Evolutionary conservation across 148 eudicot genomes (phyloP).

Genomic region (Chenopodium formosanum): DNA sequence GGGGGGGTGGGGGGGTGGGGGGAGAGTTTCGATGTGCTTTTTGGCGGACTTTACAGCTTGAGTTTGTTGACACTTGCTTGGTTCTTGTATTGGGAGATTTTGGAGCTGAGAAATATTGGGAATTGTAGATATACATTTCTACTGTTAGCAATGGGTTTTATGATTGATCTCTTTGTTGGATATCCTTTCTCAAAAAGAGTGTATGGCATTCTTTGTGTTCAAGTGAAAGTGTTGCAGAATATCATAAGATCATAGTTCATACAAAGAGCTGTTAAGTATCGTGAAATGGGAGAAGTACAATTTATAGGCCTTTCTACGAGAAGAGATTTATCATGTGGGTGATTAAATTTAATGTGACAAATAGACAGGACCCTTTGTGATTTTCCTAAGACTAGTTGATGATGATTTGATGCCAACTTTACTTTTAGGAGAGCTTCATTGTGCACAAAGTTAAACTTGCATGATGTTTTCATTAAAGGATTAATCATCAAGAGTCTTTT

Average conservation of each 20-base stretch:
- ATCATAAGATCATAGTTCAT: background rate
- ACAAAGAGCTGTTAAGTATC: too few relatives aligned
- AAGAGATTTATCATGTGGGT: background rate
- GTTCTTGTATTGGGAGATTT: background rate
- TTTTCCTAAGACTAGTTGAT: background rate
- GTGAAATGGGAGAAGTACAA: background rate
- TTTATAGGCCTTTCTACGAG: background rate
- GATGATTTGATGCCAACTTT: background rate
- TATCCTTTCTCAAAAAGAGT: background rate
- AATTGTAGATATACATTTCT: background rate
- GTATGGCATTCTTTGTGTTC: background rate
- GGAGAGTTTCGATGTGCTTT: background rate
- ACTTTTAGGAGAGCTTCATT: background rate
- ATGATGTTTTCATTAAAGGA: background rate
- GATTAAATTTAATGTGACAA: background rate
- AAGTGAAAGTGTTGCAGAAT: background rate
- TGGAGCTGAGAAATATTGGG: too few relatives aligned
- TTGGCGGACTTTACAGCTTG: background rate
- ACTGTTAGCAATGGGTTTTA: background rate
- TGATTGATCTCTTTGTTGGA: background rate
- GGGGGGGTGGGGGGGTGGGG: too few relatives aligned
- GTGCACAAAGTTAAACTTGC: background rate
- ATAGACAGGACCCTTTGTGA: background rate
- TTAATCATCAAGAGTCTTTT: background rate
- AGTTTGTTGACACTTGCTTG: background rate